Conservation (phyloP, 225 moss, liverwort and hornwort species). For the Antitrichia curtipendula region DNA sequence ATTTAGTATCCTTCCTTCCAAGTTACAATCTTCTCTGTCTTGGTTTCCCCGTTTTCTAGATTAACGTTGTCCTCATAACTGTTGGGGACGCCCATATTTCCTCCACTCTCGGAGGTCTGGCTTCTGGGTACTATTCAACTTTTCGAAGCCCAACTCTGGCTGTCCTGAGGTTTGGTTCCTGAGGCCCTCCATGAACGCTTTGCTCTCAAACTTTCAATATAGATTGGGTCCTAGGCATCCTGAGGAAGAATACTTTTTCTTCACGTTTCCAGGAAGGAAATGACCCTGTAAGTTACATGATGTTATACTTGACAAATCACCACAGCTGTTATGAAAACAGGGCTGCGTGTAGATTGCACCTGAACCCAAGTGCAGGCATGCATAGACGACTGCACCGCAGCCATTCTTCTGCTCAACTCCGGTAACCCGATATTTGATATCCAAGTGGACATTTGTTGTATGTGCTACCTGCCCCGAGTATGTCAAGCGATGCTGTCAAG, state of each 20-base stretch:
- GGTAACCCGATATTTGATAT: conserved; percentile 26
- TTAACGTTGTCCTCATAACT: not conserved
- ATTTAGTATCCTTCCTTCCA: conserved; percentile 30
- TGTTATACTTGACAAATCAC: not conserved
- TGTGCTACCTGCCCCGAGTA: conserved; percentile 14
- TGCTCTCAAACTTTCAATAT: not conserved
- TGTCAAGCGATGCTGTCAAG: conserved; percentile 17
- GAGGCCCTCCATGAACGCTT: not conserved
- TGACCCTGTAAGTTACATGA: not conserved
- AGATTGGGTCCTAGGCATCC: not conserved
- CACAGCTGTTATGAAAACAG: conserved; percentile 39
- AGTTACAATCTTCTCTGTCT: not conserved
- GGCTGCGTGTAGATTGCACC: conserved; percentile 37
- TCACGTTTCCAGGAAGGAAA: not conserved
- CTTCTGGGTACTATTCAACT: not conserved
- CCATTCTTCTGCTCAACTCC: conserved; percentile 13
- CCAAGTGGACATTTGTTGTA: conserved; percentile 31
- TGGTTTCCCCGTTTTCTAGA: not conserved
- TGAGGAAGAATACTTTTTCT: not conserved
- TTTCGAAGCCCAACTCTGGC: not conserved
- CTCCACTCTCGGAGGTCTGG: not conserved
- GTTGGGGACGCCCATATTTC: not conserved
- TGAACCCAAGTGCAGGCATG: conserved; percentile 31
- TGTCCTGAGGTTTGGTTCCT: not conserved
- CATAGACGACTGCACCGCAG: conserved; percentile 36